Evolutionary conservation across 1,139 yeast species (phyloP).

Genomic region (Hyphopichia fennica): DNA sequence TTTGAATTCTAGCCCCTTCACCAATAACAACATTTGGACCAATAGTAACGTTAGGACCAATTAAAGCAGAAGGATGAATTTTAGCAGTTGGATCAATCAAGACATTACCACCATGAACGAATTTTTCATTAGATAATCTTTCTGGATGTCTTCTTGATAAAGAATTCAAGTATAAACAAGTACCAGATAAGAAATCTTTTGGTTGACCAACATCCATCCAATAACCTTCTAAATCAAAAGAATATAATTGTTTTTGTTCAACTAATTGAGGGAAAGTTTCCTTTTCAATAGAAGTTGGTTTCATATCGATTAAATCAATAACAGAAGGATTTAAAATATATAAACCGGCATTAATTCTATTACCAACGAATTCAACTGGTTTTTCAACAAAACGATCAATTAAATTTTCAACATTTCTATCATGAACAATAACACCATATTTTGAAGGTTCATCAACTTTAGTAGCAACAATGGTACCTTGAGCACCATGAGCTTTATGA

Average conservation of each 20-base stretch:
- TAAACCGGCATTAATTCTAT: conserved; percentile 96
- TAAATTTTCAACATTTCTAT: conserved; percentile 86
- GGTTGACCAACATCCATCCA: conserved; percentile 99
- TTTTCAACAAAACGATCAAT: conserved; percentile 99
- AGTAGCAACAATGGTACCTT: conserved; percentile 98
- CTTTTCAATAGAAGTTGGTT: conserved; percentile 98
- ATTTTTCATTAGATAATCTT: conserved; percentile 64
- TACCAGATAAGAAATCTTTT: conserved; percentile 97
- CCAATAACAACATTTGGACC: conserved; percentile 97
- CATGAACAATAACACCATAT: conserved; percentile 99
- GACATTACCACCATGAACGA: conserved; percentile 90
- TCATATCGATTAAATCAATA: conserved; percentile 92
- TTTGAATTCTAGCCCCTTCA: conserved; percentile 97
- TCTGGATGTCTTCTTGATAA: conserved; percentile 78
- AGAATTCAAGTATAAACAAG: conserved; percentile 87
- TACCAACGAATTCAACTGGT: conserved; percentile 98
- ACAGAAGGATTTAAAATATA: conserved; percentile 96
- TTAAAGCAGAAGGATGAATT: conserved; percentile 89
- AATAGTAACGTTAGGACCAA: conserved; percentile 97
- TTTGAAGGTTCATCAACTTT: conserved; percentile 99
- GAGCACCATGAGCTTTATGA: conserved; percentile 96
- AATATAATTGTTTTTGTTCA: conserved; percentile 83
- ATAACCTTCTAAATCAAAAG: conserved; percentile 97
- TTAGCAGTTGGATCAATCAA: conserved; percentile 93
- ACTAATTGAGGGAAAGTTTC: conserved; percentile 98